These are phyloP conservation scores for Singerocomus inundabilis DNA, from an alignment of 1,284 basidiomycete genomes.

Conservation along the genomic window DNA sequence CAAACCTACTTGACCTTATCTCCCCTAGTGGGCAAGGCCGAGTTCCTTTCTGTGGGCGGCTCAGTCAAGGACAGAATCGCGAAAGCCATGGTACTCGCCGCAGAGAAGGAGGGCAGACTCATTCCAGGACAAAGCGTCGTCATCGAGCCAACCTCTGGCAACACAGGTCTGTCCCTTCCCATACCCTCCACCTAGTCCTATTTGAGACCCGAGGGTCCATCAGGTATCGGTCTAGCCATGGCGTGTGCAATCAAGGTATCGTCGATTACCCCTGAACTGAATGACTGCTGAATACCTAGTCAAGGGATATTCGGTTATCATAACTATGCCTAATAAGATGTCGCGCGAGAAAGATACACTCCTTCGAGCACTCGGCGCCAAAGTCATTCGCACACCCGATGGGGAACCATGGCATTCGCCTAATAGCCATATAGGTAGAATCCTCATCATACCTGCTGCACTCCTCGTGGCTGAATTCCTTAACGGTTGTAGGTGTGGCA, in stretches of 20 bases:
- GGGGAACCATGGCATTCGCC: conserved; percentile 84
- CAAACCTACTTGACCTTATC: too few relatives aligned
- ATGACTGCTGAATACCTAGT: conserved; percentile 73
- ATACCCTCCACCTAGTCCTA: neutral
- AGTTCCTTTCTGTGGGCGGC: conserved; percentile 90
- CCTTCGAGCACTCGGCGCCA: conserved; percentile 87
- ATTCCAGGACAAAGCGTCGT: conserved; percentile 89
- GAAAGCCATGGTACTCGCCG: conserved; percentile 94
- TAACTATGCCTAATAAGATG: conserved; percentile 98
- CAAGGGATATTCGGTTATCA: conserved; percentile 90
- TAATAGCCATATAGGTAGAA: conserved; percentile 87
- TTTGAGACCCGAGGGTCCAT: neutral
- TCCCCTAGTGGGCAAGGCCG: conserved; percentile 81
- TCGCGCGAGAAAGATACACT: conserved; percentile 93
- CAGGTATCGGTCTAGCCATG: conserved; percentile 90
- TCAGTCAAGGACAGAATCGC: conserved; percentile 96
- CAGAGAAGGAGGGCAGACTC: conserved; percentile 84
- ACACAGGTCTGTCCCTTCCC: conserved; percentile 68
- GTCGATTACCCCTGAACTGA: conserved; percentile 12
- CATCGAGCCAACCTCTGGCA: conserved; percentile 93
- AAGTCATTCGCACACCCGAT: conserved; percentile 93
- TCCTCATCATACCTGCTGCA: conserved; percentile 29
- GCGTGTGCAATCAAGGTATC: conserved; percentile 88
- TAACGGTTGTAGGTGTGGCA: conserved; percentile 81
- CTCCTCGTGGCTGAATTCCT: conserved; percentile 80